Conservation (phyloP, 2,329 filamentous ascomycete species). For the Lomentospora prolificans region DNA sequence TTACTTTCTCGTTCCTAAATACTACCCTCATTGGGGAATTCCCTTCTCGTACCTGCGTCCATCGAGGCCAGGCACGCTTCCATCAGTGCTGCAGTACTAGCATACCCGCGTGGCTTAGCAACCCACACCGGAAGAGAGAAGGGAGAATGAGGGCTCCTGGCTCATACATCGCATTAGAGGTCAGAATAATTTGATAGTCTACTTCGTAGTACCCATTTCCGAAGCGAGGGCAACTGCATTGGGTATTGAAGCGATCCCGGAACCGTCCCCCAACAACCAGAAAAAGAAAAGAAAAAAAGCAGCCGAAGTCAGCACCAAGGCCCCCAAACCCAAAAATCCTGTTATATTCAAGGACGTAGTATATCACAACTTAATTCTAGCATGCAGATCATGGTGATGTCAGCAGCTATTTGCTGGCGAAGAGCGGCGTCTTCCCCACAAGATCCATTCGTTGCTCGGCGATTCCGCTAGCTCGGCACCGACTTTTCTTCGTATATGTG, state of each 20-base stretch:
- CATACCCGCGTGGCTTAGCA: background rate
- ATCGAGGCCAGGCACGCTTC: background rate
- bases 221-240: too few relatives aligned
- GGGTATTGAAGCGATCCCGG: too few relatives aligned
- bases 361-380: background rate
- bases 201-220: too few relatives aligned
- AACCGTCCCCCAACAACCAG: too few relatives aligned
- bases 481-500: background rate
- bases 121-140: background rate
- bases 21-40: background rate
- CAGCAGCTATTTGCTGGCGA: background rate
- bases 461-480: background rate
- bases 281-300: too few relatives aligned
- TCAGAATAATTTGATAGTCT: background rate
- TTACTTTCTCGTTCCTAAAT: background rate
- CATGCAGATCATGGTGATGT: background rate
- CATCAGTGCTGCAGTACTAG: background rate
- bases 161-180: background rate
- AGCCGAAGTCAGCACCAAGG: too few relatives aligned
- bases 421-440: background rate
- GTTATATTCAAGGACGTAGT: too few relatives aligned
- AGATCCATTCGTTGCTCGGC: background rate
- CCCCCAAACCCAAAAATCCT: too few relatives aligned
- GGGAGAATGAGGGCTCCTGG: background rate
- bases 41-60: constrained; percentile 7